Evolutionary conservation across 2,329 filamentous ascomycete species (phyloP), one percentile per base, ranked within the genome.

Genomic region (Arthroderma sp.): DNA sequence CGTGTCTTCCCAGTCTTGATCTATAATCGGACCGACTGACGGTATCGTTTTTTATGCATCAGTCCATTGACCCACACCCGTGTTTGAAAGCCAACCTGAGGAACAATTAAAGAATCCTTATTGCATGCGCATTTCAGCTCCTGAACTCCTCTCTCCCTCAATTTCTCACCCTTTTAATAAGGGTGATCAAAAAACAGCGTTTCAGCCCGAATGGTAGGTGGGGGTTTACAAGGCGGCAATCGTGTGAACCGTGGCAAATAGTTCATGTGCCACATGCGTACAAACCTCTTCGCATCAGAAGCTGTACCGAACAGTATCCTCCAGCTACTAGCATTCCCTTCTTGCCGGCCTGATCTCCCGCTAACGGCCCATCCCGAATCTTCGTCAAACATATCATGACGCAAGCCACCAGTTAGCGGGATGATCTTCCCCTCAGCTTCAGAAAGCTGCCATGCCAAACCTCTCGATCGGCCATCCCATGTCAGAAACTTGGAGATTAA

Each of bases 261-360:
- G 43, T 64, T 63, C 36, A 68, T 58, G 61, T 78, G 71, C 74
- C 74, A 78, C 46, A 67, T 60, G 48, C 69, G 59, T 29, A 68
- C 67, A 50, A 74, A 74, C 44, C 71, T 64, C 44, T 66, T 68
- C 15, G 76, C 76, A 49, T 76, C 75, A 6, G 64, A 62, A 41
- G 69, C 63, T n/a, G 73, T 72, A 9, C 65, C 56, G 48, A 83
- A 79, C 4, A 71, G 68, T 22, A 81, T 53, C 9, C 81, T 47
- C 62, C 63, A 75, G 76, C 36, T 72, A 62, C 32, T 43, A 9
- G 36, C n/a, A 46, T 41, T 46, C 6, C 40, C 28, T 29, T 48
- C 34, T 28, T 22, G 15, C 15, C 15, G 15, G 15, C 15, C 15
- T 3, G 15, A 22, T 22, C 15, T 22, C 15, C 15, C 15, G 15